phyloP scores from a whole-genome alignment of 78 protist genomes.

The Emiliania huxleyi region DNA sequence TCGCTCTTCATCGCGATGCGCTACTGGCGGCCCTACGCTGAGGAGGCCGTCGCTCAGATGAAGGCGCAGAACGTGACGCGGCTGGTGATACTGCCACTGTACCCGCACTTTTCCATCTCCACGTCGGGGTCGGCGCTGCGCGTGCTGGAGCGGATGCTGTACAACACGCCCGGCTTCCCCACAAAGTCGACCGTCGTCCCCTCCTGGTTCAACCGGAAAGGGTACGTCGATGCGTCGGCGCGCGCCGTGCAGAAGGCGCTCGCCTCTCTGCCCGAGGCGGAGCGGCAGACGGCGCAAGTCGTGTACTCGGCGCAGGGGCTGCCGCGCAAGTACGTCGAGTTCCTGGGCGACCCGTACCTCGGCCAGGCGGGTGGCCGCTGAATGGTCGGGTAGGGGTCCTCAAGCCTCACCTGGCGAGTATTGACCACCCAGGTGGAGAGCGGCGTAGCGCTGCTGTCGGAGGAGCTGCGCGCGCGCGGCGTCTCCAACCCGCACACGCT shows the following conservation, averaged over 20 bases:
- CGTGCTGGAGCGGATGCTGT: not conserved
- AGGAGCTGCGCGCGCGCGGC: not conserved
- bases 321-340: slow-evolving; percentile 48
- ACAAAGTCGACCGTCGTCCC: not conserved
- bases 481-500: not conserved
- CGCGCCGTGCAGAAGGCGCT: not conserved
- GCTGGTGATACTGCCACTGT: slow-evolving; percentile 5
- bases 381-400: too few species aligned
- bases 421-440: too few species aligned
- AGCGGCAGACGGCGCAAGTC: not conserved
- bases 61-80: not conserved
- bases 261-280: not conserved
- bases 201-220: slow-evolving; percentile 12
- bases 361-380: too few species aligned
- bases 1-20: slow-evolving; percentile 42
- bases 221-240: not conserved
- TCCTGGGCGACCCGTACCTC: slow-evolving; percentile 45
- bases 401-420: too few species aligned
- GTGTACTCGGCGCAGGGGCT: slow-evolving; percentile 30
- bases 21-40: slow-evolving; percentile 48
- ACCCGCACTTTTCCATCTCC: slow-evolving; percentile 41
- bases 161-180: not conserved
- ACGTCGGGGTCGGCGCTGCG: slow-evolving; percentile 34
- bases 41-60: slow-evolving; percentile 24
- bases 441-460: not conserved